Evolutionary conservation across 164 flowering plant species (phyloP).

Genomic region (Sedum album): DNA sequence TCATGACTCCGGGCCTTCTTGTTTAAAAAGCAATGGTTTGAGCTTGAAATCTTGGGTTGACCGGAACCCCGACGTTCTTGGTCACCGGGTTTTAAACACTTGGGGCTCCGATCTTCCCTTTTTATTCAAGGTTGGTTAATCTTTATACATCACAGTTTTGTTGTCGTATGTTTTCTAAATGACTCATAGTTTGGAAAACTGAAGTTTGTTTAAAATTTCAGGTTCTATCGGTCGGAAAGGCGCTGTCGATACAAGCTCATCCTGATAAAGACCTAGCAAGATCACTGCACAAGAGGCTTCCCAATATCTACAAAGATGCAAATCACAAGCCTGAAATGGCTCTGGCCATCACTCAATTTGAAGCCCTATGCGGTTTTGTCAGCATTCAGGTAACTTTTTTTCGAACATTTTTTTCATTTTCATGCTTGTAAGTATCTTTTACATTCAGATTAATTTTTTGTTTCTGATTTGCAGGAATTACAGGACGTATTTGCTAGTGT

Average conservation of each 20-base stretch:
- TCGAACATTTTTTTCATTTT: not conserved
- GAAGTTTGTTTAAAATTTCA: no score
- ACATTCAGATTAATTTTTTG: not conserved
- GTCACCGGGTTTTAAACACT: not conserved
- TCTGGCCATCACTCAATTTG: no score
- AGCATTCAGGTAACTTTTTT: slow-evolving; percentile 46
- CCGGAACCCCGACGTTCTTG: not conserved
- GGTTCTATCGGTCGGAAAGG: no score
- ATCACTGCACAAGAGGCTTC: slow-evolving; percentile 36
- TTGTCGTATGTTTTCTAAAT: slow-evolving; percentile 39
- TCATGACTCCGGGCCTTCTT: slow-evolving; percentile 35
- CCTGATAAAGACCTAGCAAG: no score
- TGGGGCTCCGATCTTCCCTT: slow-evolving; percentile 9
- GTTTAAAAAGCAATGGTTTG: not conserved
- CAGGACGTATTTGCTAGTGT: no score
- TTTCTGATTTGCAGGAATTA: slow-evolving; percentile 48
- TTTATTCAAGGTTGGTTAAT: slow-evolving; percentile 1
- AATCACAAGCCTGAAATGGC: no score
- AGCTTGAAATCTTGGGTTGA: slow-evolving; percentile 6
- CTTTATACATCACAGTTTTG: not conserved
- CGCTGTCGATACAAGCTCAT: no score
- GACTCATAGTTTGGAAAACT: slow-evolving; percentile 57
- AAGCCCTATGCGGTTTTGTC: slow-evolving; percentile 83
- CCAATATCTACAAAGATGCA: slow-evolving; percentile 59
- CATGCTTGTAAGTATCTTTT: not conserved